These are phyloP conservation scores for Cryptosporidium sp. DNA, from an alignment of 169 alveolate genomes.

Conservation along the genomic window DNA sequence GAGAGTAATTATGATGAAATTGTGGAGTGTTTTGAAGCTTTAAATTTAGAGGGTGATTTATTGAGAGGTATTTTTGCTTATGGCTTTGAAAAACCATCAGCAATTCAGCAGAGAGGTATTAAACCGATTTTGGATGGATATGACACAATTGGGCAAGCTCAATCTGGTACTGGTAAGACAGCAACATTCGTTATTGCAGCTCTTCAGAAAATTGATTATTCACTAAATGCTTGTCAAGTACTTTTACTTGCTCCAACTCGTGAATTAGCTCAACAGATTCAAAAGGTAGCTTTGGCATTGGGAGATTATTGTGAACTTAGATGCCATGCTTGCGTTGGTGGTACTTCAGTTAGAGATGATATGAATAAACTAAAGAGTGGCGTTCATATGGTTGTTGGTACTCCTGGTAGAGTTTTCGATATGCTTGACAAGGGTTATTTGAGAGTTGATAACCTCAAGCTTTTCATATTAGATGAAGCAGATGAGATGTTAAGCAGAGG, in stretches of 20 bases:
- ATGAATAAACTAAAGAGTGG: constrained; percentile 94
- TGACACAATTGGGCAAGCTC: constrained; percentile 99
- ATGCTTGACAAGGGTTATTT: constrained; percentile 95
- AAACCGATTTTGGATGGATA: constrained; percentile 97
- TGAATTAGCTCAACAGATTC: constrained; percentile 98
- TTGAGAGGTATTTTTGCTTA: constrained; percentile 97
- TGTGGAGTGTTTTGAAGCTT: constrained; percentile 96
- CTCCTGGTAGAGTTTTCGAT: constrained; percentile 99
- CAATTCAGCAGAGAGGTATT: constrained; percentile 98
- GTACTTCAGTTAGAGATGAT: constrained; percentile 98
- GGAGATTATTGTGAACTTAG: constrained; percentile 93
- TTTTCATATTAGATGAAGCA: constrained; percentile 98
- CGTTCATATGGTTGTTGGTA: constrained; percentile 99
- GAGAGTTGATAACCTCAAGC: constrained; percentile 90
- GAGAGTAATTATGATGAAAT: constrained; percentile 95
- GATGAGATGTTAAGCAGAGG: constrained; percentile 99
- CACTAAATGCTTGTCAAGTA: constrained; percentile 92
- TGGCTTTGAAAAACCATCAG: constrained; percentile 99
- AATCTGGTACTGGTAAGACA: constrained; percentile 99
- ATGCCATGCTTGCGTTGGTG: constrained; percentile 98
- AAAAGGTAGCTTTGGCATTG: constrained; percentile 90
- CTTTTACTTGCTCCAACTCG: constrained; percentile 98
- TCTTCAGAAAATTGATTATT: constrained; percentile 93
- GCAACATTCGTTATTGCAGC: constrained; percentile 98
- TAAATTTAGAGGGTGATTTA: constrained; percentile 93